phyloP scores from a whole-genome alignment of 208 protist species.

The Trypanosoma congolense region DNA sequence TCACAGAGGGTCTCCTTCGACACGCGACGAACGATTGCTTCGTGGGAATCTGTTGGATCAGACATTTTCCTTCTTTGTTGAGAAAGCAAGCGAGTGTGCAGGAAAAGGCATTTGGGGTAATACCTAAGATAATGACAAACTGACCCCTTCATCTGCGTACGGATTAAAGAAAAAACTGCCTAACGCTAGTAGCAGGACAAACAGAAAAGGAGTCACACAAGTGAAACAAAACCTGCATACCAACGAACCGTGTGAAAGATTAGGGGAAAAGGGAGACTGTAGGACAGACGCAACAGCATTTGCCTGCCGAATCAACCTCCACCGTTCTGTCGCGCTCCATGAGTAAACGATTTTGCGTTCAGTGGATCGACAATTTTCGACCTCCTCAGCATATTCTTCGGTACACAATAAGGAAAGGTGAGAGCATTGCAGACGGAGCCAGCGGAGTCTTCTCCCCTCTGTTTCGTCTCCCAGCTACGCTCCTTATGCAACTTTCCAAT shows the following conservation, averaged over 20 bases:
- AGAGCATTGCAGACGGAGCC: constrained; percentile 79
- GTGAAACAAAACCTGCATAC: too few relatives aligned
- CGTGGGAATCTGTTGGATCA: constrained; percentile 35
- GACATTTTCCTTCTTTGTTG: constrained; percentile 9
- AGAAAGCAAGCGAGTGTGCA: constrained; percentile 1
- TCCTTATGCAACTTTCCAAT: constrained; percentile 67
- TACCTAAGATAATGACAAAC: background rate
- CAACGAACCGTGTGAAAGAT: too few relatives aligned
- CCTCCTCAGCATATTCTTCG: constrained; percentile 63
- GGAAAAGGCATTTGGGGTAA: background rate
- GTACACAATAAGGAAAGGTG: constrained; percentile 85
- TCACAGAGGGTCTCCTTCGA: constrained; percentile 61
- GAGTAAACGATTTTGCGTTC: constrained; percentile 24
- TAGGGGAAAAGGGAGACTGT: too few relatives aligned
- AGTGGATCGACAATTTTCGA: constrained; percentile 55
- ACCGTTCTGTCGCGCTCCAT: background rate
- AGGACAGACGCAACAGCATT: constrained; percentile 2
- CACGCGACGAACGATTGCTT: constrained; percentile 49
- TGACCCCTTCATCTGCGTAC: background rate
- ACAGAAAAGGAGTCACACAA: background rate
- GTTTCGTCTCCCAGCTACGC: constrained; percentile 63
- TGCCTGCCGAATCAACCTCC: constrained; percentile 5
- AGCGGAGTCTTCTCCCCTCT: constrained; percentile 37
- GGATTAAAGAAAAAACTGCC: background rate
- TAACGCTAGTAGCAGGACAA: too few relatives aligned